Evolutionary conservation across 2,329 filamentous ascomycete genomes (phyloP).

Genomic region (Mollisia scopiformis): DNA sequence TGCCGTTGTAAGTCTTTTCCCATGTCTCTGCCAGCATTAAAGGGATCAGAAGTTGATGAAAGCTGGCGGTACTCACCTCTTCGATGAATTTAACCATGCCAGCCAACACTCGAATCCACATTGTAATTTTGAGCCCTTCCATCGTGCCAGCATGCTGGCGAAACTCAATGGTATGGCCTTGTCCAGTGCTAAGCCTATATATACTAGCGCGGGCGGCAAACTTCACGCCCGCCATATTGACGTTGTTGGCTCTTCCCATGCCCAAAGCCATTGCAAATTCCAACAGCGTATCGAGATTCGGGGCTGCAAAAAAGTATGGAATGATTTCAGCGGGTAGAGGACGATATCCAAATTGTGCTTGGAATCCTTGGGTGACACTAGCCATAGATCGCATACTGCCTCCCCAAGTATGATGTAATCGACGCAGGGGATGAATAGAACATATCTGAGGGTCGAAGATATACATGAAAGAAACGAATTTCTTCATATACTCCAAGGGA

Average conservation of each 20-base stretch:
- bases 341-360: background rate
- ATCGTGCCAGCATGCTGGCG: background rate
- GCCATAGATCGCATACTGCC: background rate
- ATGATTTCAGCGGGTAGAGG: background rate
- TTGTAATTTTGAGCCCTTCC: background rate
- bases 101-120: background rate
- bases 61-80: background rate
- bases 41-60: background rate
- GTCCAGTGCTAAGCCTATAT: too few relatives aligned
- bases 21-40: background rate
- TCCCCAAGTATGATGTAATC: background rate
- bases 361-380: background rate
- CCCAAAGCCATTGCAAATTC: background rate
- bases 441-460: background rate
- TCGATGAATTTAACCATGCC: background rate
- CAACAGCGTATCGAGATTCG: too few relatives aligned
- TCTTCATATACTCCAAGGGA: background rate
- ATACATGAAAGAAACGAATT: background rate
- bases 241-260: background rate
- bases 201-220: too few relatives aligned
- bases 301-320: background rate
- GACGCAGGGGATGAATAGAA: background rate
- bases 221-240: too few relatives aligned
- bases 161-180: background rate
- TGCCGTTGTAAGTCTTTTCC: slow-evolving; percentile 8